phyloP scores from a whole-genome alignment of 148 eudicot genomes.

The Fagopyrum esculentum region DNA sequence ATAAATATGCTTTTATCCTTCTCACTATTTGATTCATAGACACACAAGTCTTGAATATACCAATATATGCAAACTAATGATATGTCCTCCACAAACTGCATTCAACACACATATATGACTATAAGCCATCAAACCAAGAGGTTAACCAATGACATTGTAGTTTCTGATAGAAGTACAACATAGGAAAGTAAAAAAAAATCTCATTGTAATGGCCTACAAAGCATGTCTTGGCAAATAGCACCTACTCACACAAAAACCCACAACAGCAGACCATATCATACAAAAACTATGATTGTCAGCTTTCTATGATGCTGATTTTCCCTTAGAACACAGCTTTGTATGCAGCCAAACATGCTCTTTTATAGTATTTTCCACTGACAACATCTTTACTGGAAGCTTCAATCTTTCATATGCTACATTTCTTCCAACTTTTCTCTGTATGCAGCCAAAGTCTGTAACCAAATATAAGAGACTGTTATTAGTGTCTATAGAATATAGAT shows the following conservation, averaged over 20 bases:
- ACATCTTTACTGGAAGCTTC: neutral
- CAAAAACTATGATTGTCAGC: constrained; percentile 7
- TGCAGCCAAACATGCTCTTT: neutral
- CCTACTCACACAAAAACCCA: constrained; percentile 2
- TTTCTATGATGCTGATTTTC: constrained; percentile 3
- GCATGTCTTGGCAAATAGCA: neutral
- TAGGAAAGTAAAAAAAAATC: neutral
- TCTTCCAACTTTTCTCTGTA: constrained; percentile 90
- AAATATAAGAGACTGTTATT: neutral
- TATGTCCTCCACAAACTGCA: neutral
- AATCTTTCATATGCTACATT: constrained; percentile 22
- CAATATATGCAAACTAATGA: neutral
- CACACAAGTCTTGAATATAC: neutral
- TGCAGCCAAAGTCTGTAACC: constrained; percentile 65
- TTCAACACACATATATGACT: neutral
- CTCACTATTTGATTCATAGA: too few species aligned
- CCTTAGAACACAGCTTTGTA: neutral
- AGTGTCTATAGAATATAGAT: too few species aligned
- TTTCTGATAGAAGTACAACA: neutral
- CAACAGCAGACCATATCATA: constrained; percentile 10
- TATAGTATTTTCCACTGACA: neutral
- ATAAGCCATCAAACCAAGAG: neutral
- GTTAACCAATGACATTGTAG: neutral
- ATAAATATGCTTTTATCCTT: too few species aligned
- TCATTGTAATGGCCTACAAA: neutral